Conservation (phyloP, 1,284 basidiomycete species). For the Rhodotorula sp. region DNA sequence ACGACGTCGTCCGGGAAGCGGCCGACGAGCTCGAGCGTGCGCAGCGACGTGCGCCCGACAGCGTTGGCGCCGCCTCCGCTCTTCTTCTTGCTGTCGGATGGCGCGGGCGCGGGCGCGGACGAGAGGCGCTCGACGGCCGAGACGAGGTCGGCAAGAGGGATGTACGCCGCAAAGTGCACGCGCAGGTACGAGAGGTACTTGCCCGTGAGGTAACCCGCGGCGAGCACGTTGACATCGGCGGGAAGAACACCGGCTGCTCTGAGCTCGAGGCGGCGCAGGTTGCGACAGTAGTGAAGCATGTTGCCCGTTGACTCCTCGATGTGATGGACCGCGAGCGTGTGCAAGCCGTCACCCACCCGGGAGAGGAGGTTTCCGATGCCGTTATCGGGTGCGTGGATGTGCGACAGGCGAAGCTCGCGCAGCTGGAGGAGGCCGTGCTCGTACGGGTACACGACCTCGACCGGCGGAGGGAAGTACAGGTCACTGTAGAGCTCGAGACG, state of each 20-base stretch:
- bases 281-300: not conserved
- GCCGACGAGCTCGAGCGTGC: conserved; percentile 21
- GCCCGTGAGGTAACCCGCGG: not conserved
- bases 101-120: not conserved
- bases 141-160: conserved; percentile 3
- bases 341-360: conserved; percentile 11
- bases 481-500: conserved; percentile 28
- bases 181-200: conserved; percentile 12
- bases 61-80: not conserved
- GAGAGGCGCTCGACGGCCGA: not conserved
- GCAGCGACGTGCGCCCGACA: not conserved
- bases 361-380: conserved; percentile 7
- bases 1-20: conserved; percentile 2
- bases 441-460: conserved; percentile 11
- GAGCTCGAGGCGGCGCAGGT: conserved; percentile 28
- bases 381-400: not conserved
- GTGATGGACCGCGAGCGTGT: conserved; percentile 21
- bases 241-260: not conserved
- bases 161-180: conserved; percentile 9
- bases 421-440: not conserved
- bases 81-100: not conserved
- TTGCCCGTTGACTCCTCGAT: not conserved
- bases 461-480: conserved; percentile 26
- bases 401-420: conserved; percentile 17
- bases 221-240: not conserved